Evolutionary conservation across 352 stramenopile genomes (phyloP), one percentile per base, ranked within the genome.

Genomic region (Saprolegnia parasitica): DNA sequence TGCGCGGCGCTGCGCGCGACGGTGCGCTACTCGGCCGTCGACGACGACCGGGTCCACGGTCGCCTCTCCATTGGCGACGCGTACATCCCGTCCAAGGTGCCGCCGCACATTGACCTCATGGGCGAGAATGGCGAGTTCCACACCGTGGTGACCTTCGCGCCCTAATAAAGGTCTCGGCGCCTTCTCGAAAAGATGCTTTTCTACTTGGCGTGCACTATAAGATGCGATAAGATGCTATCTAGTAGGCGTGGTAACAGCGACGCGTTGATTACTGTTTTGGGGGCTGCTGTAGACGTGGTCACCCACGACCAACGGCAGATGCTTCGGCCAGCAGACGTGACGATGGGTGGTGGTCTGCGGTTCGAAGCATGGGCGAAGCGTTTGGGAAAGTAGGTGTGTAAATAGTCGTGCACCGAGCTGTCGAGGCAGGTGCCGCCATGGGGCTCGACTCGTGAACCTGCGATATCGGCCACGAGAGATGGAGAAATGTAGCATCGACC

Each of bases 41-140:
- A 80, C 39, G 76, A 71, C 15, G 66, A 77, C 35, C 21, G 75
- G 15, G 29, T 35, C 29, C 45, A 46, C 5, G 42, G 72, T 54
- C 45, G 42, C 39, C 67, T 84, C 9, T 26, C 57, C 42, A 71
- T 87, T 40, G 76, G 76, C 66, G 68, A 85, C 16, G 75, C 80
- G 10, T 88, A 80, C 64, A 64, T 83, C 24, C 75, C 71, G 72
- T 10, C n/a, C 20, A 49, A 46, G 26, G 60, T 64, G 0, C 56
- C 72, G 15, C 62, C 35, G 4, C 49, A 49, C 39, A 72, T 92
- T 6, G 90, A 97, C 76, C 73, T 84, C 15, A 96, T 97, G 84
- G 90, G 90, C 32, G 90, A 97, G 56, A 74, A 83, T 67, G 90
- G 90, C 42, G 90, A 97, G 77, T 97, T 96, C 76, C 90, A 97